Evolutionary conservation across 345 rosid species (phyloP).

Genomic region (Sapria himalayana): DNA sequence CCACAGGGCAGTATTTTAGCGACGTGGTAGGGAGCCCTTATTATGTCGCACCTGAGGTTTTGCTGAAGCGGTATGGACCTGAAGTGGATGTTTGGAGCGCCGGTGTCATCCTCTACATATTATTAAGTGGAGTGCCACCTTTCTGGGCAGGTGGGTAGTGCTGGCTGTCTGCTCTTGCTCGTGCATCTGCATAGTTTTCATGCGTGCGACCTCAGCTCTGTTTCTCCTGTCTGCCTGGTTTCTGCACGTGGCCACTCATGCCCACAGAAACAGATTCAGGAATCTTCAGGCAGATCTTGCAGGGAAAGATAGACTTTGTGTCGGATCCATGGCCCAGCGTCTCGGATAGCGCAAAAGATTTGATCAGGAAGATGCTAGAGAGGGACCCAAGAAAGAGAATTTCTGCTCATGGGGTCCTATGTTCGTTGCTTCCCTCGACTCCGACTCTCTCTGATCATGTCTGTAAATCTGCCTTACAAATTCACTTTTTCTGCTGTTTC

Average conservation of each 20-base stretch:
- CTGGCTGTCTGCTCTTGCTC: too few species aligned
- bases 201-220: too few species aligned
- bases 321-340: constrained; percentile 94
- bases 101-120: constrained; percentile 86
- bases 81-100: constrained; percentile 93
- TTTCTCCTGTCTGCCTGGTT: too few species aligned
- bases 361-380: constrained; percentile 71
- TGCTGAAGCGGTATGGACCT: constrained; percentile 73
- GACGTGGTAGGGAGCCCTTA: constrained; percentile 99
- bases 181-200: too few species aligned
- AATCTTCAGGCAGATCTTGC: constrained; percentile 75
- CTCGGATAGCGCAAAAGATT: constrained; percentile 80
- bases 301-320: constrained; percentile 63
- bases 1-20: constrained; percentile 46
- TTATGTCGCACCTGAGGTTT: constrained; percentile 94
- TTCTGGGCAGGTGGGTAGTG: constrained; percentile 81
- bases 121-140: constrained; percentile 88
- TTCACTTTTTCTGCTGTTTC: constrained; percentile 7
- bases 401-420: constrained; percentile 72
- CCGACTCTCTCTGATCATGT: constrained; percentile 4
- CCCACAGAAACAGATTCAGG: constrained; percentile 82
- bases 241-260: too few species aligned
- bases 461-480: neutral
- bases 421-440: constrained; percentile 38
- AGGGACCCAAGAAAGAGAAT: constrained; percentile 65